Conservation (phyloP, 108 stramenopile genomes). For the Nitzschia palea region DNA sequence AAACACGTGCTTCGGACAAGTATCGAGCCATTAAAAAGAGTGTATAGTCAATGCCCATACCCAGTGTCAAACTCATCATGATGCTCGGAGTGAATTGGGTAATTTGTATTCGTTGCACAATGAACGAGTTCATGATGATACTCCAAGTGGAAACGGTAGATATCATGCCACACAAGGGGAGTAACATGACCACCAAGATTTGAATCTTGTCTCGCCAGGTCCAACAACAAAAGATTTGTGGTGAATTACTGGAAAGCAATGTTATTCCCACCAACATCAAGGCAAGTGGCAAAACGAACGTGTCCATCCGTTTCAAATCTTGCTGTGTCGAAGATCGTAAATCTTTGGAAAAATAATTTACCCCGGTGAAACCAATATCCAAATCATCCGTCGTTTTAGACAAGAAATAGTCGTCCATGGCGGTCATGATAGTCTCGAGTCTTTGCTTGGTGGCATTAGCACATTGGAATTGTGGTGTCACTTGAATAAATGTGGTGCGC, state of each 20-base stretch:
- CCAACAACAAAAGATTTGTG: background rate
- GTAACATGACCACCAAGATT: constrained; percentile 8
- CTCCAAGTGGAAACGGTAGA: constrained; percentile 12
- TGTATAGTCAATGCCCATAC: constrained; percentile 38
- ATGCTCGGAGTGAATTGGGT: constrained; percentile 34
- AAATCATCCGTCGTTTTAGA: background rate
- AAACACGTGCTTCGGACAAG: constrained; percentile 5
- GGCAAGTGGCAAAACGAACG: constrained; percentile 27
- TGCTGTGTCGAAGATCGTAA: constrained; percentile 1
- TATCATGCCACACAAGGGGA: constrained; percentile 20
- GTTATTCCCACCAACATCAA: constrained; percentile 23
- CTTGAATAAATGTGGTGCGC: background rate
- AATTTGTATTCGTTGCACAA: constrained; percentile 18
- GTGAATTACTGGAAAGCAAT: background rate
- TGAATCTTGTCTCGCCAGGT: no score
- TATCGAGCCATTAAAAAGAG: constrained; percentile 26
- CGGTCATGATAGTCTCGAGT: background rate
- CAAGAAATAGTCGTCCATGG: background rate
- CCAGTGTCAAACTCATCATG: constrained; percentile 37
- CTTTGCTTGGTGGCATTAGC: background rate
- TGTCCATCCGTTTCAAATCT: constrained; percentile 24
- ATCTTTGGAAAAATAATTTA: constrained; percentile 19
- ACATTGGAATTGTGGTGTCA: background rate
- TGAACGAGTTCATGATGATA: constrained; percentile 7
- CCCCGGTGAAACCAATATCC: constrained; percentile 11